Evolutionary conservation across 805 yeast species (phyloP).

Genomic region (Candida sphagnicola): DNA sequence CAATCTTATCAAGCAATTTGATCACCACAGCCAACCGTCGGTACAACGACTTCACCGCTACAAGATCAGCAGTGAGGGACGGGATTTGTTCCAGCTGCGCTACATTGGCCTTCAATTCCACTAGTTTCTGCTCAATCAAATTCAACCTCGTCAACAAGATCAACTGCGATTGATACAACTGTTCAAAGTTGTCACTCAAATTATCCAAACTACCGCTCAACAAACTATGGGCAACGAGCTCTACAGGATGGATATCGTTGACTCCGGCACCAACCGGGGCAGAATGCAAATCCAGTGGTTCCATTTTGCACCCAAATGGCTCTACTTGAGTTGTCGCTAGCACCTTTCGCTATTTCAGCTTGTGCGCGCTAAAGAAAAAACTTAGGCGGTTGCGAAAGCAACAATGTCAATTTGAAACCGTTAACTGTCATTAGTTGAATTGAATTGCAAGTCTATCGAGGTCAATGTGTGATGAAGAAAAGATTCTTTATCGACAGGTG

Average conservation of each 20-base stretch:
- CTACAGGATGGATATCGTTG: slow-evolving; percentile 52
- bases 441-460: too few species aligned
- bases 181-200: slow-evolving; percentile 47
- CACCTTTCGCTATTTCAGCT: too few species aligned
- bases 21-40: slow-evolving; percentile 23
- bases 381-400: too few species aligned
- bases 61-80: slow-evolving; percentile 14
- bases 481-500: slow-evolving; percentile 31
- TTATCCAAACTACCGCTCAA: slow-evolving; percentile 52
- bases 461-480: slow-evolving; percentile 8
- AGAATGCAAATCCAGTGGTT: neutral
- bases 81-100: slow-evolving; percentile 12
- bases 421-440: too few species aligned
- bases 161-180: slow-evolving; percentile 53
- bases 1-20: slow-evolving; percentile 33
- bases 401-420: too few species aligned
- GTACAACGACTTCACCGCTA: slow-evolving; percentile 26
- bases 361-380: too few species aligned
- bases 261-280: neutral
- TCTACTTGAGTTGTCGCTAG: too few species aligned
- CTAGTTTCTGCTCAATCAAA: slow-evolving; percentile 35
- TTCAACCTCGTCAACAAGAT: slow-evolving; percentile 47
- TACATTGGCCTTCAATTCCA: slow-evolving; percentile 14
- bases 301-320: too few species aligned
- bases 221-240: slow-evolving; percentile 53